Conservation (phyloP, 2,329 filamentous ascomycete genomes). For the Tolypocladium guangdongense region DNA sequence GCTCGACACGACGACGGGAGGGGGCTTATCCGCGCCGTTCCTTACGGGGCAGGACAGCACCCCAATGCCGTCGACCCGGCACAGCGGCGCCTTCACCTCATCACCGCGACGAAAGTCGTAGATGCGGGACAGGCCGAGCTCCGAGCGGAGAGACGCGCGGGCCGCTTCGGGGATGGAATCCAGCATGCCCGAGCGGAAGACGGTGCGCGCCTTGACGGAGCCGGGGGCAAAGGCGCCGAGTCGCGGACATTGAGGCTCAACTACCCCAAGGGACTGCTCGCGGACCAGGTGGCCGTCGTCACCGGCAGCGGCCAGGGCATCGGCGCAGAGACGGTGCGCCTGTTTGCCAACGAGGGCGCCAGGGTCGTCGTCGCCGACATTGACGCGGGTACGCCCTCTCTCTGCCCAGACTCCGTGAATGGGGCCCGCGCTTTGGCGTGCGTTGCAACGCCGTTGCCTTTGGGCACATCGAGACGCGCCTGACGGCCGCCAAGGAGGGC, state of each 20-base stretch:
- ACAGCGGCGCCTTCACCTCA: not conserved
- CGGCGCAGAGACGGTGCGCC: conserved; percentile 68
- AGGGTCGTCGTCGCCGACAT: conserved; percentile 79
- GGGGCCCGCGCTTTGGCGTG: conserved; percentile 76
- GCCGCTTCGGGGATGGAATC: not conserved
- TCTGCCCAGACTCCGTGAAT: conserved; percentile 55
- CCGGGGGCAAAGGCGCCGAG: not conserved
- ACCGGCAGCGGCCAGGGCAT: conserved; percentile 83
- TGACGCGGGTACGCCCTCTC: conserved; percentile 46
- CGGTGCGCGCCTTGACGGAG: not conserved
- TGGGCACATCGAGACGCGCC: conserved; percentile 66
- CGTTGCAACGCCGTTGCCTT: conserved; percentile 77
- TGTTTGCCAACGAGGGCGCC: conserved; percentile 82
- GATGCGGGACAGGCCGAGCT: not conserved
- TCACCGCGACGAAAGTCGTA: not conserved
- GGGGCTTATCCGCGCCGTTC: not conserved
- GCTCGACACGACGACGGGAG: not conserved
- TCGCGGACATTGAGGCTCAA: conserved; percentile 44
- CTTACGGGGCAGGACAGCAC: not conserved
- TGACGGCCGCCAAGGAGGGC: conserved; percentile 74
- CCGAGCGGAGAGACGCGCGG: not conserved
- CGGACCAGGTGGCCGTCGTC: conserved; percentile 75
- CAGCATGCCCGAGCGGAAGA: not conserved
- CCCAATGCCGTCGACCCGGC: not conserved
- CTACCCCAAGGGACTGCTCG: conserved; percentile 68